Percentiles rank a stretch among this genome's conserved stretches.
These are phyloP conservation scores for Leptomonas seymouri DNA, from an alignment of 208 protist genomes.

Conservation along the genomic window DNA sequence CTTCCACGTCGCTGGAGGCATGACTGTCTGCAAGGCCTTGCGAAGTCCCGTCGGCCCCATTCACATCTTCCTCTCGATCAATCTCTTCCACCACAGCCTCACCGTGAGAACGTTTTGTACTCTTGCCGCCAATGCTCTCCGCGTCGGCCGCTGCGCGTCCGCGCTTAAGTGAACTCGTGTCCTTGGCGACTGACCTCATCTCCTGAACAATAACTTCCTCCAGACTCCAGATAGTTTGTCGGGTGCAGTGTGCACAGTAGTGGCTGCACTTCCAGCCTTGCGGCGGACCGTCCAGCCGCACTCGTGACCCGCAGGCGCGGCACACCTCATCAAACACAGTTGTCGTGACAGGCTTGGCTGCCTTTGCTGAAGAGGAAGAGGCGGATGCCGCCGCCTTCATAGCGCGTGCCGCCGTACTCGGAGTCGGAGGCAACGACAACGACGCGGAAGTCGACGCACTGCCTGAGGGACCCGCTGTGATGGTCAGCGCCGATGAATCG, in stretches of 20 bases:
- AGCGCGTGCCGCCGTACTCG: constrained; percentile 24
- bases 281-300: constrained; percentile 45
- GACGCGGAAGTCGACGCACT: background rate
- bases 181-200: background rate
- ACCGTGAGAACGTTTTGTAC: background rate
- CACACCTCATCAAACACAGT: constrained; percentile 63
- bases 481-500: constrained; percentile 12
- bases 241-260: constrained; percentile 68
- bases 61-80: constrained; percentile 21
- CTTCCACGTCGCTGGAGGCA: constrained; percentile 1
- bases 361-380: background rate
- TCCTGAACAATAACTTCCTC: constrained; percentile 36
- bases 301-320: constrained; percentile 55
- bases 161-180: constrained; percentile 8
- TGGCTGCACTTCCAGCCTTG: constrained; percentile 75
- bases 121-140: background rate
- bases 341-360: background rate
- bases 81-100: constrained; percentile 30
- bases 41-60: background rate
- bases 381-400: constrained; percentile 26
- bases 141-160: constrained; percentile 13
- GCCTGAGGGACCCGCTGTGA: constrained; percentile 4
- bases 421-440: background rate
- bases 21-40: background rate
- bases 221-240: constrained; percentile 73